A percentile compares a stretch with the other conserved stretches of the same genome.
Evolutionary conservation across 176 grass and related monocot genomes (phyloP).

Genomic region (Zizania latifolia): DNA sequence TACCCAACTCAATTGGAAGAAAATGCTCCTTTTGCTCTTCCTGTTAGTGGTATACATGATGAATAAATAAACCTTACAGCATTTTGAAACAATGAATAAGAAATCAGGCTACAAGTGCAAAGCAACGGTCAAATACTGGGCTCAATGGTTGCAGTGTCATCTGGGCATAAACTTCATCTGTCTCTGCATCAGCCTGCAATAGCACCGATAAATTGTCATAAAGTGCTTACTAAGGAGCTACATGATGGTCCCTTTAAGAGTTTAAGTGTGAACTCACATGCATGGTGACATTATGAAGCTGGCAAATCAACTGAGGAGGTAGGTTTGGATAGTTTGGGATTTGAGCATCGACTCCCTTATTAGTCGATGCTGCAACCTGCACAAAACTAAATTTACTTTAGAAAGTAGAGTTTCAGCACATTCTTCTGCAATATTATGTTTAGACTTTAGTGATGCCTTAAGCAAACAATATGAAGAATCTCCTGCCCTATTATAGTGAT

Average conservation of each 20-base stretch:
- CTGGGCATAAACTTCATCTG: conserved; percentile 97
- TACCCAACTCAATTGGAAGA: conserved; percentile 74
- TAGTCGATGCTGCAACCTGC: conserved; percentile 92
- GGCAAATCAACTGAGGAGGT: conserved; percentile 89
- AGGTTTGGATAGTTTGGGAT: conserved; percentile 96
- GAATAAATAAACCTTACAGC: background rate
- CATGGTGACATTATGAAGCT: conserved; percentile 99
- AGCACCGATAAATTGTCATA: conserved; percentile 9
- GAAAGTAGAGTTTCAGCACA: background rate
- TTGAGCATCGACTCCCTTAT: conserved; percentile 86
- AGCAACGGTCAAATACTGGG: conserved; percentile 42
- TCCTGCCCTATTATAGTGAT: background rate
- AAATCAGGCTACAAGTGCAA: conserved; percentile 13
- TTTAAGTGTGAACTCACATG: conserved; percentile 65
- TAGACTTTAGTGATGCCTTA: background rate
- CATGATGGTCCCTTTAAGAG: conserved; percentile 19
- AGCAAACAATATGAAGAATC: background rate
- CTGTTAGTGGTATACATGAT: conserved; percentile 36
- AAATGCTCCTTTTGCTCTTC: conserved; percentile 91
- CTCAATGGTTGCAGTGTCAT: conserved; percentile 94
- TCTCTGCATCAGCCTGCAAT: conserved; percentile 79
- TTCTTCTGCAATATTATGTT: background rate
- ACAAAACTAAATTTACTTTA: conserved; percentile 9
- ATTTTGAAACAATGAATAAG: background rate
- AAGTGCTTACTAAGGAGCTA: conserved; percentile 13